Percentiles rank a stretch among this genome's conserved stretches.
Conservation (phyloP, 2,329 filamentous ascomycete species). For the Rutstroemia sp. region DNA sequence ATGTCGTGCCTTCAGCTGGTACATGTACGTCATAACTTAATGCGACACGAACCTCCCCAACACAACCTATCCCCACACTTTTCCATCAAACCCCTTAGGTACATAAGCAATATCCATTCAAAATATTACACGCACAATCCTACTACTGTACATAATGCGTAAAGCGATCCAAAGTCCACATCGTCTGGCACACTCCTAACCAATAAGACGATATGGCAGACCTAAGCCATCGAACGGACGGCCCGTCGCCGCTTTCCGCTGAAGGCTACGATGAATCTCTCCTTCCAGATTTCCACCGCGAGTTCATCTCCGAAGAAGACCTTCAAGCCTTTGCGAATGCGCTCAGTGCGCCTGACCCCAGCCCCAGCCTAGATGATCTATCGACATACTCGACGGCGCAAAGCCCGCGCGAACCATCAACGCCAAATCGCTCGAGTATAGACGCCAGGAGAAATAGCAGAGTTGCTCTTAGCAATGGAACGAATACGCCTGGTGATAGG, state of each 20-base stretch:
- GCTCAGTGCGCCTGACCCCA: slow-evolving; percentile 70
- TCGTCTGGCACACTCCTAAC: neutral
- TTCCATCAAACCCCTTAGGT: neutral
- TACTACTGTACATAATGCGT: slow-evolving; percentile 7
- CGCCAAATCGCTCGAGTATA: slow-evolving; percentile 12
- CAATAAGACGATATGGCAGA: slow-evolving; percentile 26
- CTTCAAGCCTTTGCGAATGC: slow-evolving; percentile 74
- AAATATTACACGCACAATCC: neutral
- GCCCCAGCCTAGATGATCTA: slow-evolving; percentile 52
- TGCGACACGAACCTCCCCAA: slow-evolving; percentile 1
- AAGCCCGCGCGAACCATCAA: slow-evolving; percentile 8
- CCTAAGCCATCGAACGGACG: slow-evolving; percentile 34
- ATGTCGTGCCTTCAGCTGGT: neutral
- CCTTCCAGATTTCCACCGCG: slow-evolving; percentile 72
- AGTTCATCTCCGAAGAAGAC: slow-evolving; percentile 69
- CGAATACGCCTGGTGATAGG: slow-evolving; percentile 7
- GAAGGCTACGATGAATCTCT: slow-evolving; percentile 60
- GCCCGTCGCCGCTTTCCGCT: slow-evolving; percentile 50
- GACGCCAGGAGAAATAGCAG: slow-evolving; percentile 11
- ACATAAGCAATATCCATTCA: neutral
- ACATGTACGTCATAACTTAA: slow-evolving; percentile 7
- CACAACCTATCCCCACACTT: slow-evolving; percentile 7
- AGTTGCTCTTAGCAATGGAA: slow-evolving; percentile 9
- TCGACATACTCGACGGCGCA: slow-evolving; percentile 7
- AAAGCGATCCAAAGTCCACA: neutral